Evolutionary conservation across 2,329 filamentous ascomycete genomes (phyloP).

Genomic region (Trichocomaceae sp.): DNA sequence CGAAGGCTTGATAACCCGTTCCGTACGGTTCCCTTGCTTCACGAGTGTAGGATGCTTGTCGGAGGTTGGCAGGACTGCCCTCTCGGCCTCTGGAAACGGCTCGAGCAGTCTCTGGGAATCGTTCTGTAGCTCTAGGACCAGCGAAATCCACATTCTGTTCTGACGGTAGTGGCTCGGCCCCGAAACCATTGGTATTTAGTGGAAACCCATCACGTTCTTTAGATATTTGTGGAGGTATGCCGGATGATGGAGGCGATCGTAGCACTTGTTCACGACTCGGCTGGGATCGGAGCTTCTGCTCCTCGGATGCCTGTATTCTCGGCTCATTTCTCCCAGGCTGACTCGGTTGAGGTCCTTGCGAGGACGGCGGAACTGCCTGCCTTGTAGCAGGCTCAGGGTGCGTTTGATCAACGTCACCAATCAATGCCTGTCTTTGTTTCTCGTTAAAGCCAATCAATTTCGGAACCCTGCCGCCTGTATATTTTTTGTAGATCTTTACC

Average conservation of each 20-base stretch:
- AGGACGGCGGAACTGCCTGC: constrained; percentile 21
- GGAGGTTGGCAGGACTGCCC: constrained; percentile 16
- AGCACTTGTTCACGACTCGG: constrained; percentile 37
- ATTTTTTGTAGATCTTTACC: constrained; percentile 94
- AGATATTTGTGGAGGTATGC: constrained; percentile 3
- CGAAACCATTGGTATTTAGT: neutral
- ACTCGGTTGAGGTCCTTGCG: constrained; percentile 23
- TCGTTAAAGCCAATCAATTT: constrained; percentile 76
- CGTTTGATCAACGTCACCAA: constrained; percentile 42
- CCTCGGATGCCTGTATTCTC: constrained; percentile 30
- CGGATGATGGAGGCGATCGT: constrained; percentile 26
- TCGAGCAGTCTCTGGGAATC: constrained; percentile 4
- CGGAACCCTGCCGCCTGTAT: constrained; percentile 78
- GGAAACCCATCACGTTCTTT: constrained; percentile 2
- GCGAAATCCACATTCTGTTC: constrained; percentile 18
- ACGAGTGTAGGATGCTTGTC: constrained; percentile 24
- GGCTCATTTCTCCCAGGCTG: constrained; percentile 28
- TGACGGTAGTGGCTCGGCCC: neutral
- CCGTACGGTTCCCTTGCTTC: constrained; percentile 21
- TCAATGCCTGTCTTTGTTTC: constrained; percentile 67
- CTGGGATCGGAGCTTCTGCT: constrained; percentile 30
- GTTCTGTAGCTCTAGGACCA: constrained; percentile 10
- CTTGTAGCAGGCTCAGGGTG: constrained; percentile 20
- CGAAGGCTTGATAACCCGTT: constrained; percentile 14
- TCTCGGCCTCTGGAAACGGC: constrained; percentile 17